Conservation (phyloP, 805 yeast genomes). For the Wickerhamomyces rabaulensis region DNA sequence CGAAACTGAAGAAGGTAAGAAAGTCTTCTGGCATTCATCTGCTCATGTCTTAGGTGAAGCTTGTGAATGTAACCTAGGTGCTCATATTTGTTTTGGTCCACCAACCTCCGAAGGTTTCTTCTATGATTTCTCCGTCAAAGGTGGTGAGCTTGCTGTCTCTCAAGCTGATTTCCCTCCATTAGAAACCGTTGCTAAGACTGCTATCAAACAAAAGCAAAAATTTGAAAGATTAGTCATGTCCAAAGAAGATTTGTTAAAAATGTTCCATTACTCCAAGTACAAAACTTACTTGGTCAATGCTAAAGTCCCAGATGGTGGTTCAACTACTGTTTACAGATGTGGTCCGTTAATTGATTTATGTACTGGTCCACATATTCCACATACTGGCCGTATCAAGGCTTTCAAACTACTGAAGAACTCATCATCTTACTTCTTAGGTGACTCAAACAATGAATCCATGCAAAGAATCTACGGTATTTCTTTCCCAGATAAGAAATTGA, state of each 20-base stretch:
- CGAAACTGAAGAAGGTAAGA: constrained; percentile 89
- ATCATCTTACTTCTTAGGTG: constrained; percentile 94
- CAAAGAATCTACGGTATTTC: constrained; percentile 98
- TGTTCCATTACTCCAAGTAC: constrained; percentile 95
- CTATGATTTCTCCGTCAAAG: constrained; percentile 88
- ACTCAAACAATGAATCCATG: constrained; percentile 84
- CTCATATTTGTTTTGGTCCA: constrained; percentile 90
- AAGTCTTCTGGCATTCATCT: constrained; percentile 97
- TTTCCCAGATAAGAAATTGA: constrained; percentile 94
- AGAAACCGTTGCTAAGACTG: constrained; percentile 83
- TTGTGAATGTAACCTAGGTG: constrained; percentile 93
- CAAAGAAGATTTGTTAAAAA: constrained; percentile 83
- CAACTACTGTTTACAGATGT: constrained; percentile 96
- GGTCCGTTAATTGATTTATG: constrained; percentile 96
- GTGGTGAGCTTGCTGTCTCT: constrained; percentile 68
- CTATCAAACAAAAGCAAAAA: constrained; percentile 90
- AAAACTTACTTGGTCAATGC: constrained; percentile 81
- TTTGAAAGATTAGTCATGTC: constrained; percentile 90
- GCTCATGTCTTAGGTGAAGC: constrained; percentile 98
- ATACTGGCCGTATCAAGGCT: constrained; percentile 94
- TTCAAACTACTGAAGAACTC: constrained; percentile 93
- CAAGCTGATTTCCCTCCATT: constrained; percentile 79
- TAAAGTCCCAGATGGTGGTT: constrained; percentile 93
- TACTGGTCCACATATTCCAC: constrained; percentile 96
- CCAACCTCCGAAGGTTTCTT: constrained; percentile 98